phyloP scores from a whole-genome alignment of 805 yeast genomes.

The Metschnikowia noctiluminum region DNA sequence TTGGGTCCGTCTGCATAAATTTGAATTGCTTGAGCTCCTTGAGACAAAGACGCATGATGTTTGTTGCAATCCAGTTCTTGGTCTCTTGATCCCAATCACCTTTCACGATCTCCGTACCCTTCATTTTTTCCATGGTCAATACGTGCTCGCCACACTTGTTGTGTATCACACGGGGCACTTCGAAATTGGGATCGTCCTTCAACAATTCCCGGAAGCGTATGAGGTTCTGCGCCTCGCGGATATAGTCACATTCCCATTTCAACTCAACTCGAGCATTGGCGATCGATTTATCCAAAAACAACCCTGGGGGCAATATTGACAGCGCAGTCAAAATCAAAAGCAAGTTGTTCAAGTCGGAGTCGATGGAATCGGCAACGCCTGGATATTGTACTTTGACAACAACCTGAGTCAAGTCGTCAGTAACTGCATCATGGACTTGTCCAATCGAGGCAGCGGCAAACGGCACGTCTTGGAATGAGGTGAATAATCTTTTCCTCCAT shows the following conservation, averaged over 20 bases:
- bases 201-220: slow-evolving; percentile 61
- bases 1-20: slow-evolving; percentile 98
- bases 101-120: slow-evolving; percentile 78
- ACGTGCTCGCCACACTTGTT: slow-evolving; percentile 78
- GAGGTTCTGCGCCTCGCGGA: slow-evolving; percentile 80
- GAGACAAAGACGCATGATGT: slow-evolving; percentile 82
- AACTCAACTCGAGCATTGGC: slow-evolving; percentile 91
- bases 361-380: slow-evolving; percentile 91
- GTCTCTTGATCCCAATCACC: slow-evolving; percentile 72
- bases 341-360: slow-evolving; percentile 87
- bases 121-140: slow-evolving; percentile 84
- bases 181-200: slow-evolving; percentile 55
- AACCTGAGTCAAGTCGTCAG: slow-evolving; percentile 64
- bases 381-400: slow-evolving; percentile 98
- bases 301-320: slow-evolving; percentile 81
- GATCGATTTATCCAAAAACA: slow-evolving; percentile 86
- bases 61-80: slow-evolving; percentile 76
- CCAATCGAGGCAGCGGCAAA: slow-evolving; percentile 98
- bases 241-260: slow-evolving; percentile 97
- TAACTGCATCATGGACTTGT: slow-evolving; percentile 85
- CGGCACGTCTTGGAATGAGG: slow-evolving; percentile 80
- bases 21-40: slow-evolving; percentile 78
- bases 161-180: slow-evolving; percentile 77
- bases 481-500: slow-evolving; percentile 70
- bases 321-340: slow-evolving; percentile 82